These are phyloP conservation scores for Lignosus rhinocerotis DNA, from an alignment of 1,284 basidiomycete species.

Conservation along the genomic window DNA sequence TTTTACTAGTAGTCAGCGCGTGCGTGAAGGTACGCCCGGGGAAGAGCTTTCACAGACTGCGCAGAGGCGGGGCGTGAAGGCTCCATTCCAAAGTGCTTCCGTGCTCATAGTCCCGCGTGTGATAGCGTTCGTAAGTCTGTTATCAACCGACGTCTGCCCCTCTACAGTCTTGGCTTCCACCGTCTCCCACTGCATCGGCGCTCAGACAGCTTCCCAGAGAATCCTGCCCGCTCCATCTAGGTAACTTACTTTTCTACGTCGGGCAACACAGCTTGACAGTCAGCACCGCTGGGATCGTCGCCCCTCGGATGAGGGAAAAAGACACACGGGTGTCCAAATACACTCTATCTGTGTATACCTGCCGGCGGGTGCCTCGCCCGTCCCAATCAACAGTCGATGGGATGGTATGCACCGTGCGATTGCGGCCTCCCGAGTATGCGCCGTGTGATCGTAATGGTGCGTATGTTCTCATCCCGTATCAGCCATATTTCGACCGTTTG, in stretches of 20 bases:
- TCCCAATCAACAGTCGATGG: background rate
- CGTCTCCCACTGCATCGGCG: no score
- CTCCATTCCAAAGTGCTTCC: background rate
- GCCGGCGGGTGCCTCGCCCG: conserved; percentile 16
- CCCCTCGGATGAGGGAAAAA: conserved; percentile 3
- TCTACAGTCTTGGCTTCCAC: no score
- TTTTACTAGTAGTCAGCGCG: no score
- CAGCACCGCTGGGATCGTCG: conserved; percentile 20
- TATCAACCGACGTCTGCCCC: background rate
- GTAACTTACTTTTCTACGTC: no score
- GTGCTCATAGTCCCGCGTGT: no score
- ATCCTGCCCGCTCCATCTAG: no score
- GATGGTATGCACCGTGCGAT: background rate
- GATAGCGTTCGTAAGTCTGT: no score
- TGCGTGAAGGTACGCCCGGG: no score
- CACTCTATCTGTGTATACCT: conserved; percentile 11
- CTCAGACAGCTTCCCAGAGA: no score
- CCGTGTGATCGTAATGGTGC: background rate
- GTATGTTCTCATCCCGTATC: no score
- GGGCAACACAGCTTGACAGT: background rate
- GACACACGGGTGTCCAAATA: background rate
- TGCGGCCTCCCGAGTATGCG: background rate
- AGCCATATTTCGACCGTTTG: no score
- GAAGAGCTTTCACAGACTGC: background rate
- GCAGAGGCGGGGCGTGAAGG: background rate